Conservation (phyloP, 192 early-diverging fungal species). For the Entomortierella beljakovae region DNA sequence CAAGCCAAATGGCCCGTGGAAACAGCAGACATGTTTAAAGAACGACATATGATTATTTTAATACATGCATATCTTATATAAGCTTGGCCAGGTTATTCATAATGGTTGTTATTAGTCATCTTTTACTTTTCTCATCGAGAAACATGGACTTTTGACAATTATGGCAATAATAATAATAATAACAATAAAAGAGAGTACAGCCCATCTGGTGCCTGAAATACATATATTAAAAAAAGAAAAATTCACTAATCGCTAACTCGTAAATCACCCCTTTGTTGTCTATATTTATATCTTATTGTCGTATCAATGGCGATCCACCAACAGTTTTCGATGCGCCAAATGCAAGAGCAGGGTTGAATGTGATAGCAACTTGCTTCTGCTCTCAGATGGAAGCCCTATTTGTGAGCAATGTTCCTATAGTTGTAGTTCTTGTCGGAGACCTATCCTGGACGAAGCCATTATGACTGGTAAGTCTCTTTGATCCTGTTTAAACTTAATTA, state of each 20-base stretch:
- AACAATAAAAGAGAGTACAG: neutral
- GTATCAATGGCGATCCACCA: neutral
- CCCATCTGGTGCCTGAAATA: slow-evolving; percentile 1
- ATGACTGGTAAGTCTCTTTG: slow-evolving; percentile 73
- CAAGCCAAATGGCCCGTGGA: slow-evolving; percentile 7
- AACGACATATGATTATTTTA: no score
- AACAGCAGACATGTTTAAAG: neutral
- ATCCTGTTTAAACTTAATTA: neutral
- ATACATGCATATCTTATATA: no score
- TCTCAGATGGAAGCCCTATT: slow-evolving; percentile 85
- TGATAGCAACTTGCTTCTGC: slow-evolving; percentile 79
- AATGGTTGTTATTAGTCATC: no score
- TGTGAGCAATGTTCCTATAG: slow-evolving; percentile 86
- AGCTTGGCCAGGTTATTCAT: no score
- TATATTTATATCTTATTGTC: neutral
- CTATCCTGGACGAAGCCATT: slow-evolving; percentile 86
- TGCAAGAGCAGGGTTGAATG: slow-evolving; percentile 78
- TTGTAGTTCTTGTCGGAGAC: slow-evolving; percentile 77
- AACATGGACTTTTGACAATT: no score
- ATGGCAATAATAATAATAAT: no score
- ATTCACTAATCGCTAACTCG: neutral
- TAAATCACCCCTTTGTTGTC: neutral
- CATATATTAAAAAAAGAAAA: no score
- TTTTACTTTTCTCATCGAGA: no score
- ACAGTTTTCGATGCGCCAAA: slow-evolving; percentile 82